Base-by-base conservation (phyloP, 768 basidiomycete species). In the Termitomyces sp. region DNA sequence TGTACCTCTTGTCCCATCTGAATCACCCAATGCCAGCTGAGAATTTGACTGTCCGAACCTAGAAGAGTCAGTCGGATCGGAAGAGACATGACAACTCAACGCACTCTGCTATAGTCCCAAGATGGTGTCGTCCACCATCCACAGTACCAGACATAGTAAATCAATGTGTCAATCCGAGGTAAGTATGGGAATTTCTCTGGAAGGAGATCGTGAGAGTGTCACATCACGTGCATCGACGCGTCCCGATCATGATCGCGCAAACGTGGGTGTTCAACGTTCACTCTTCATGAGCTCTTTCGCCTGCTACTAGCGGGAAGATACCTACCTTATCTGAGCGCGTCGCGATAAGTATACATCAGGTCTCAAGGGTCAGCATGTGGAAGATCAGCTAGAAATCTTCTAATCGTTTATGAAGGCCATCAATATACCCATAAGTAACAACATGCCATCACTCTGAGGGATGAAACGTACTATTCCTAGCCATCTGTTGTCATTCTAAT, bases 11-110 rank as follows among this genome's bases (percentile, higher is more conserved):
- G 51, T 30, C 46, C 40, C n/a, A 46, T 44, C 57, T 18, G 49
- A 36, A 53, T 28, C 50, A 51, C 35, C 58, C 30, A 50, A 50
- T 43, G 57, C 58, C 61, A 64, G 38, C 47, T 70, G 65, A 3
- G 67, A 58, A 53, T 72, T 72, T 20, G 75, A 72, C 43, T 68
- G 55, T 20, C 61, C 69, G 47, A 74, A 75, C 65, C 76, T 77
- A 12, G 16, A 8, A 42, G 33, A 6, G 30, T 26, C 51, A 57
- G 35, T 20, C 43, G 49, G 53, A 20, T 20, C 18, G 7, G 5
- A 20, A 22, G 16, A 42, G 30, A 18, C 13, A 14, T 5, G 40
- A 22, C 26, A 36, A 16, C 12, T 46, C 10, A 43, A 45, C 68
- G 54, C 56, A 71, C 71, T 73, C 70, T 64, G 69, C 63, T 45